Evolutionary conservation across 1,139 yeast genomes (phyloP).

Genomic region (Blastobotrys serpentis): DNA sequence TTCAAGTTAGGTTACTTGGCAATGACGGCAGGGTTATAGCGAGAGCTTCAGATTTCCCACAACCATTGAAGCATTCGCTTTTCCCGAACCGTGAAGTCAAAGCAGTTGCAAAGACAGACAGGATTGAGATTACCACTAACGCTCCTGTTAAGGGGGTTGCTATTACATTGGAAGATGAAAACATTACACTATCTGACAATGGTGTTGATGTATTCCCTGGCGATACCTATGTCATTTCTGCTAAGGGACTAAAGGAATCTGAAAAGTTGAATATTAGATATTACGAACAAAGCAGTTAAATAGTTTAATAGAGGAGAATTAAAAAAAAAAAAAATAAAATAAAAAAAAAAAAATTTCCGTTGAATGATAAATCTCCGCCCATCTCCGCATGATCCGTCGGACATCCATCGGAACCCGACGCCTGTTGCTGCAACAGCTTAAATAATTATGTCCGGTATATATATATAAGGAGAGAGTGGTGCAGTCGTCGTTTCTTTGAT

Average conservation of each 20-base stretch:
- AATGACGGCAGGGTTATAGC: constrained; percentile 33
- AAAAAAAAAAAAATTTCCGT: no score
- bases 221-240: constrained; percentile 29
- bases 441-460: no score
- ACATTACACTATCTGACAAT: constrained; percentile 39
- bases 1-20: constrained; percentile 26
- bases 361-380: no score
- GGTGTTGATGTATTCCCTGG: constrained; percentile 49
- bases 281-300: constrained; percentile 12
- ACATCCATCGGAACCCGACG: no score
- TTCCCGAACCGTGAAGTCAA: constrained; percentile 33
- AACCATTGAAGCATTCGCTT: constrained; percentile 48
- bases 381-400: no score
- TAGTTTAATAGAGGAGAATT: no score
- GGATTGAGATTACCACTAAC: constrained; percentile 29
- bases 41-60: constrained; percentile 52
- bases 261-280: constrained; percentile 4
- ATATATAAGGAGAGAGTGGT: no score
- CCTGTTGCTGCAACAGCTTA: no score
- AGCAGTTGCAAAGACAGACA: constrained; percentile 20
- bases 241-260: constrained; percentile 10
- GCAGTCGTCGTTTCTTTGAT: no score
- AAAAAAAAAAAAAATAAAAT: no score
- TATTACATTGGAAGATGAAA: constrained; percentile 26
- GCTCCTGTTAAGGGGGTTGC: constrained; percentile 47